Evolutionary conservation across 108 stramenopile genomes (phyloP).

Genomic region (Skeletonema grethae): DNA sequence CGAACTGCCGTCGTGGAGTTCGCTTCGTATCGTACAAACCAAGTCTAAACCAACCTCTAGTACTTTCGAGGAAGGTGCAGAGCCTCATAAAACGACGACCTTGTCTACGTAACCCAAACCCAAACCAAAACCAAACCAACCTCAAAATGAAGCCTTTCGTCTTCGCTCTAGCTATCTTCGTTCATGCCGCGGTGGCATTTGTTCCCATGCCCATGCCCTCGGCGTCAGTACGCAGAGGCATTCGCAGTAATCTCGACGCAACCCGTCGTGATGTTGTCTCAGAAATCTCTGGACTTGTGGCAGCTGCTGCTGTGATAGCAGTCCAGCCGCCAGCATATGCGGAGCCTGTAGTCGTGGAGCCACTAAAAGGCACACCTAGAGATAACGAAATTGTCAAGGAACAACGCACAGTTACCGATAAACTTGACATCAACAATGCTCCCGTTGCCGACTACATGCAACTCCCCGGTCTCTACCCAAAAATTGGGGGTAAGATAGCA

Average conservation of each 20-base stretch:
- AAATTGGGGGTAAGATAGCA: slow-evolving; percentile 46
- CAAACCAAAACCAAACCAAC: background rate
- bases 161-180: background rate
- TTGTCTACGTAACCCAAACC: background rate
- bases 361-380: slow-evolving; percentile 1
- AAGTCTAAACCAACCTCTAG: no score
- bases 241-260: background rate
- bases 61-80: background rate
- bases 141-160: background rate
- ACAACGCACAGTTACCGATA: slow-evolving; percentile 32
- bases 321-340: background rate
- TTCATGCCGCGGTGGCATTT: background rate
- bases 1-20: background rate
- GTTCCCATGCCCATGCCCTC: background rate
- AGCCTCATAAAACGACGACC: background rate
- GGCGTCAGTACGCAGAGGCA: background rate
- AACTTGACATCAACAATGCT: slow-evolving; percentile 68
- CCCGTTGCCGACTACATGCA: slow-evolving; percentile 75
- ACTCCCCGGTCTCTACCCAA: slow-evolving; percentile 55
- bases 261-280: background rate
- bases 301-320: background rate
- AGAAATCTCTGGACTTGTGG: background rate
- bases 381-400: slow-evolving; percentile 13
- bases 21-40: background rate
- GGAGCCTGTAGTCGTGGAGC: background rate